Evolutionary conservation across 2,329 filamentous ascomycete genomes (phyloP).

Genomic region (Mycosphaerella sp.): DNA sequence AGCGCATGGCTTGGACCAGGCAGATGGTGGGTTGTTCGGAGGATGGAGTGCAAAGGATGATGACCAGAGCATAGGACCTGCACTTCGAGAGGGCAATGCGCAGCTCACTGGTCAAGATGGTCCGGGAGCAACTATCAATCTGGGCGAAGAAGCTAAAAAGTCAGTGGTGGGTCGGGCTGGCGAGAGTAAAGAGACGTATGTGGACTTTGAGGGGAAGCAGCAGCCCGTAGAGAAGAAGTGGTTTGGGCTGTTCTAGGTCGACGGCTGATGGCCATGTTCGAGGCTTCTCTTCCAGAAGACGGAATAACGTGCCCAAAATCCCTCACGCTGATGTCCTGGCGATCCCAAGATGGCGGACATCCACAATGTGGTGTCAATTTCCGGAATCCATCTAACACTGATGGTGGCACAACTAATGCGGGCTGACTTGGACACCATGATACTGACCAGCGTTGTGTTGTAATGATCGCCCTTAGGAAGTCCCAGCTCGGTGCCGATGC

Average conservation of each 20-base stretch:
- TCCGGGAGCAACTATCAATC: conserved; percentile 1
- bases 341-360: too few relatives aligned
- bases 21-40: conserved; percentile 42
- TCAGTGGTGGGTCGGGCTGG: conserved; percentile 32
- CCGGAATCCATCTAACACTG: too few relatives aligned
- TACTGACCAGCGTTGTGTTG: too few relatives aligned
- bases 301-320: not conserved
- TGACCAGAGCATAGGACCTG: conserved; percentile 33
- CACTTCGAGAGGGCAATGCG: conserved; percentile 37
- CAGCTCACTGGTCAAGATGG: conserved; percentile 14
- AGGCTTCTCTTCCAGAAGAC: not conserved
- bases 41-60: conserved; percentile 41
- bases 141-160: conserved; percentile 24
- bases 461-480: too few relatives aligned
- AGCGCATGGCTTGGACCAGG: conserved; percentile 71
- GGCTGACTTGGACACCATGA: too few relatives aligned
- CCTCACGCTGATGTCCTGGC: not conserved
- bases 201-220: conserved; percentile 40
- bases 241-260: conserved; percentile 67
- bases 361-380: too few relatives aligned
- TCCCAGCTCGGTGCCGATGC: too few relatives aligned
- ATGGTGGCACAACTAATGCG: too few relatives aligned
- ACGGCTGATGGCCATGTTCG: not conserved
- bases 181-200: conserved; percentile 32
- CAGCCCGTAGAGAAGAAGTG: conserved; percentile 65